These are phyloP conservation scores for Friedmanniomyces simplex DNA, from an alignment of 495 filamentous ascomycete species.

Conservation along the genomic window DNA sequence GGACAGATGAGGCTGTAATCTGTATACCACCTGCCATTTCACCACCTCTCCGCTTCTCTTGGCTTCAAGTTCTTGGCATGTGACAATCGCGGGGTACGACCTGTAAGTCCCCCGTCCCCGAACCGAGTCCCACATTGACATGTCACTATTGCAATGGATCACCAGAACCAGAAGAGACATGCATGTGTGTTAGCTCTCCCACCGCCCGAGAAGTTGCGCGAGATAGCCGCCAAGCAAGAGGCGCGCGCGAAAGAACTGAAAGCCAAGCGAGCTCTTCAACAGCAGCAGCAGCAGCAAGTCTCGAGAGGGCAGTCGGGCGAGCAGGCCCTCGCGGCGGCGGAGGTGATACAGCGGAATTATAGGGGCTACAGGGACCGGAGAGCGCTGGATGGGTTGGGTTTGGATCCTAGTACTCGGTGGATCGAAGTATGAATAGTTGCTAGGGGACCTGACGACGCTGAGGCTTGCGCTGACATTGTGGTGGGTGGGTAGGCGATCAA, in stretches of 20 bases:
- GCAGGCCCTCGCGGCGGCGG: constrained; percentile 36
- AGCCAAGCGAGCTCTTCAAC: not conserved
- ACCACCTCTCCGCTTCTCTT: no score
- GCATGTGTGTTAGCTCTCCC: constrained; percentile 6
- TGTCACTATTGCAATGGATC: no score
- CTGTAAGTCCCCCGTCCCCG: no score
- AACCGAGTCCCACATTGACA: no score
- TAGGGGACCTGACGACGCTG: not conserved
- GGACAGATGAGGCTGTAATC: no score
- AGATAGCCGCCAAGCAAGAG: constrained; percentile 25
- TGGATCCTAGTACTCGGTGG: constrained; percentile 62
- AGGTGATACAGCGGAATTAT: constrained; percentile 55
- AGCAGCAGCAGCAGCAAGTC: not conserved
- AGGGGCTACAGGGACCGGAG: constrained; percentile 60
- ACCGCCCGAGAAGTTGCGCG: constrained; percentile 14
- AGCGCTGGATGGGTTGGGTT: constrained; percentile 49
- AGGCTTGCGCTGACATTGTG: not conserved
- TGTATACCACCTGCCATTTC: no score
- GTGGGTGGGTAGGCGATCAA: constrained; percentile 31
- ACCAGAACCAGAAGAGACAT: not conserved
- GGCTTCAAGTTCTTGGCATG: no score
- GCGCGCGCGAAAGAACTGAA: constrained; percentile 8
- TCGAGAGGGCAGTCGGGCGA: constrained; percentile 6
- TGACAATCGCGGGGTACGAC: no score
- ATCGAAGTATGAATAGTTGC: constrained; percentile 36